Evolutionary conservation across 805 yeast genomes (phyloP).

Genomic region (Saturnispora dispora): DNA sequence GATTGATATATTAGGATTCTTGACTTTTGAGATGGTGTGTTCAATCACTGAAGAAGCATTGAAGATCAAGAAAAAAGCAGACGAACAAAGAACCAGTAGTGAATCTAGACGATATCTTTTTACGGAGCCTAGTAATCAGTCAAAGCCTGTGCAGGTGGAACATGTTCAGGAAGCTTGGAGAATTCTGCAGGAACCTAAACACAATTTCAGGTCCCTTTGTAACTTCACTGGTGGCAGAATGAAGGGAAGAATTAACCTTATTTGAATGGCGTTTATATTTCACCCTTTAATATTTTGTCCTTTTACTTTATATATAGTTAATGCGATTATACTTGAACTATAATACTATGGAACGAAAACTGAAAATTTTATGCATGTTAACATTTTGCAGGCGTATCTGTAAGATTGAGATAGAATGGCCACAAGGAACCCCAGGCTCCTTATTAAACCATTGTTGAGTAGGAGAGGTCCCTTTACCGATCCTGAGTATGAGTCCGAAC

Average conservation of each 20-base stretch:
- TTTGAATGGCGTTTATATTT: slow-evolving; percentile 16
- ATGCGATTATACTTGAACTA: background rate
- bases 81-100: slow-evolving; percentile 18
- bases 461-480: slow-evolving; percentile 26
- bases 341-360: background rate
- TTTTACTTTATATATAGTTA: background rate
- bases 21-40: slow-evolving; percentile 95
- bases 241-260: slow-evolving; percentile 42
- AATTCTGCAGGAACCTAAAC: slow-evolving; percentile 49
- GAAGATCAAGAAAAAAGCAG: slow-evolving; percentile 55
- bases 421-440: background rate
- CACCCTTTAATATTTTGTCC: background rate
- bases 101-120: slow-evolving; percentile 54
- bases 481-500: slow-evolving; percentile 21
- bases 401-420: background rate
- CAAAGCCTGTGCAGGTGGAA: slow-evolving; percentile 64
- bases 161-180: slow-evolving; percentile 91
- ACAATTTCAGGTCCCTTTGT: slow-evolving; percentile 53
- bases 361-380: background rate
- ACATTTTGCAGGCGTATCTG: background rate
- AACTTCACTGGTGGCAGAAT: slow-evolving; percentile 66
- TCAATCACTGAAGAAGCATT: slow-evolving; percentile 88
- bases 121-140: slow-evolving; percentile 82
- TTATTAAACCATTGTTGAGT: slow-evolving; percentile 8
- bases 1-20: slow-evolving; percentile 86